phyloP scores from a whole-genome alignment of 2,329 filamentous ascomycete species.

The Aspergillus melleus region DNA sequence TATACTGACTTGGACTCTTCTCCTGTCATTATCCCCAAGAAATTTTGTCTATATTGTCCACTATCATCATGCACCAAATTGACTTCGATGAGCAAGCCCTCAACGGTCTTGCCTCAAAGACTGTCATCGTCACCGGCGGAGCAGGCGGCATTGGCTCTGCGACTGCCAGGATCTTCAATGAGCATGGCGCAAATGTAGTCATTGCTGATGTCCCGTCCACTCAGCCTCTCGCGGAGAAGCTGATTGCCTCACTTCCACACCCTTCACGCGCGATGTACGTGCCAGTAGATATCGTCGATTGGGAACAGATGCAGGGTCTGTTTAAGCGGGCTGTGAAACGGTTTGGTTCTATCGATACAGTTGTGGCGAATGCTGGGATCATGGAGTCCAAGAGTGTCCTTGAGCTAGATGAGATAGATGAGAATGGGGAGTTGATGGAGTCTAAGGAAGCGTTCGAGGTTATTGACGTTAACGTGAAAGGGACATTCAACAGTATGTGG shows the following conservation, averaged over 20 bases:
- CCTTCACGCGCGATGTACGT: background rate
- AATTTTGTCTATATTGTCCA: too few relatives aligned
- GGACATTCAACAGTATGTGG: background rate
- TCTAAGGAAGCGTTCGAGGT: background rate
- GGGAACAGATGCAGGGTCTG: background rate
- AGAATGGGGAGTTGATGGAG: background rate
- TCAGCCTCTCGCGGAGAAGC: background rate
- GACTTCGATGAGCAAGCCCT: background rate
- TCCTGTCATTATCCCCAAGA: too few relatives aligned
- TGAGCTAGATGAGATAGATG: background rate
- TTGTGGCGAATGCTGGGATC: background rate
- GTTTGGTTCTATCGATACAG: background rate
- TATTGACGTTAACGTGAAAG: background rate
- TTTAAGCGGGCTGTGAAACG: background rate
- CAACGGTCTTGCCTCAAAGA: background rate
- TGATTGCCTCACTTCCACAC: background rate
- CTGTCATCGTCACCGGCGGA: background rate
- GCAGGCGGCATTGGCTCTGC: conserved; percentile 1
- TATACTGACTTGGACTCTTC: too few relatives aligned
- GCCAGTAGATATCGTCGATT: background rate
- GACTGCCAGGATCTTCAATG: background rate
- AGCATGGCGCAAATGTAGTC: background rate
- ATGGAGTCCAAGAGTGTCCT: background rate
- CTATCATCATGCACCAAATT: background rate
- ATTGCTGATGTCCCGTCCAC: conserved; percentile 14